Base-by-base conservation (phyloP, 352 stramenopile genomes). In the Chrysophaeum taylorii region DNA sequence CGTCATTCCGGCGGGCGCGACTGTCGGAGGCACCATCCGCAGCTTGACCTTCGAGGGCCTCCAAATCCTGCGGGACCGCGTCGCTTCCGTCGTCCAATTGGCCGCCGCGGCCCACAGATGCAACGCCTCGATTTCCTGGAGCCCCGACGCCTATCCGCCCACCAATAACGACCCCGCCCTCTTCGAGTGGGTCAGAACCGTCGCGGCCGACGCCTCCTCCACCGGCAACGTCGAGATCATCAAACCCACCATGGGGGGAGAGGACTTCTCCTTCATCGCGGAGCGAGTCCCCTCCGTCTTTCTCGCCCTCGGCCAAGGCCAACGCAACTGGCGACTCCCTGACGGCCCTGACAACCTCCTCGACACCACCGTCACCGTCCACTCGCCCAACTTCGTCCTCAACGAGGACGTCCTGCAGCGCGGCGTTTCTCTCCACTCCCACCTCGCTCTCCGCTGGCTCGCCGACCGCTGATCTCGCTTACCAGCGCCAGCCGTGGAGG, bases 221-320 rank as follows among this genome's bases (percentile, higher is more conserved):
- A 77, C 87, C 38, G 85, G 86, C 2, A 72, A 89, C 36, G 76
- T 80, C 0, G 73, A 50, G 23, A 53, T 76, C 38, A 75, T 83
- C 53, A 74, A 84, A 50, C 81, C 90, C 2, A 93, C 94, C 35
- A 96, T 97, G 92, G 91, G 90, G 4, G 88, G 85, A 5, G 92
- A 97, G 79, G 92, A 97, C 73, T 96, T 97, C 84, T 86, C 85
- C 18, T 97, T 93, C 75, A 57, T 87, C 2, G 79, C 82, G 0
- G 72, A 87, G 61, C 50, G 54, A 0, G 73, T 86, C 33, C 83
- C 83, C 0, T 77, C 71, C 0, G 79, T 75, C 16, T 87, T 87
- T 62, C 85, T 85, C 62, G 78, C 85, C 35, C 57, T 87, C 29
- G 80, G 80, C 18, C 82, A 86, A 64, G 81, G 81, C 16, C 78